Evolutionary conservation across 495 filamentous ascomycete species (phyloP), one percentile per base, ranked within the genome.

Genomic region (Daldinia caldariorum): DNA sequence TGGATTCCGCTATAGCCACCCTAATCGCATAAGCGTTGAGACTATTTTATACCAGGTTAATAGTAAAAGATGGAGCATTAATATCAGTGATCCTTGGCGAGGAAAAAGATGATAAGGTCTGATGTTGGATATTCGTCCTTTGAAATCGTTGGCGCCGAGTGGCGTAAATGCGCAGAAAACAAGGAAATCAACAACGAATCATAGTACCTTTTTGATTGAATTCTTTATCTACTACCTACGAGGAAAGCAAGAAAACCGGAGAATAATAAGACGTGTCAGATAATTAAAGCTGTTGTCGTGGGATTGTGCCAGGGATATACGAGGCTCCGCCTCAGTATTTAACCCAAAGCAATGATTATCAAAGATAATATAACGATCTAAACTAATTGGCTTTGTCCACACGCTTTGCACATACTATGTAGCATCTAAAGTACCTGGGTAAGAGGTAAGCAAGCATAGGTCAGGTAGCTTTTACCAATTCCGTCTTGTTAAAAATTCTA

Each of bases 211-310:
- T 4, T 29, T 1, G 0, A 32, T 29, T 53, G 14, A 29, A 29
- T 53, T 31, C 12, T 16, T 53, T 53, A 53, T 53, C 26, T 53
- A 22, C 49, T 32, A 53, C 49, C 49, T 32, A 53, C 49, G 7
- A 31, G 5, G 49, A 22, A 53, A 53, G 49, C 49, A 26, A 26
- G 22, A 32, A 32, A 53, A 53, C 29, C 29, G 29, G 49, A 32
- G 29, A 53, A 53, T 32, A 53, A 53, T 32, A 32, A 32, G 14
- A 6, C 7, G 49, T 53, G 29, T 53, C 49, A 53, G 26, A 53
- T 53, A 53, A 53, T 53, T 32, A 53, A 53, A 53, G 13, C 26
- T 53, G 12, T 29, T 12, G 49, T 53, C 22, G 49, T n/a, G 26
- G 29, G 26, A 53, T 31, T 32, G 6, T 32, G 12, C 29, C 49